Base-by-base conservation (phyloP, 345 rosid species). In the Sapria himalayana region DNA sequence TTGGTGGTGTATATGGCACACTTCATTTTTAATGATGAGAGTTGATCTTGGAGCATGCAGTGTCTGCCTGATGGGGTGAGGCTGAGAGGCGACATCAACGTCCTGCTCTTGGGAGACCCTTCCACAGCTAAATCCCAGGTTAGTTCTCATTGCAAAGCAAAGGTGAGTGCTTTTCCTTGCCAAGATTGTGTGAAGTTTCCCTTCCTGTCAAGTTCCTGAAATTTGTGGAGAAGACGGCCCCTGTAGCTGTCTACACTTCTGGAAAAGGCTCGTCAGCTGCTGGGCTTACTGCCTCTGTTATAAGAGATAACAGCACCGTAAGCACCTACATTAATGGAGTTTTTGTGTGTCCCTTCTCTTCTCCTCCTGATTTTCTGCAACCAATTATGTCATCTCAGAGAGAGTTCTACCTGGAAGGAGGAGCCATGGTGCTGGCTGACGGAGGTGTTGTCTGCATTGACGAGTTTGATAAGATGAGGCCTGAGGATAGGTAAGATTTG, bases 111-210 rank as follows among this genome's bases (percentile, higher is more conserved):
- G 43, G 94, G 98, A 27, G 98, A 89, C 52, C 93, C 98, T 36
- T 89, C 98, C 29, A 89, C 98, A 32, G 93, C 94, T 37, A 89
- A 89, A 57, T 89, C 98, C 42, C 98, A 89, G 84, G 94, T 79
- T 41, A 39, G 45, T 46, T 25, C 9, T 42, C 29, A 19, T 39
- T 38, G 43, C 22, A 12, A 8, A 33, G 5, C 3, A 31, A 24
- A 22, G 37, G 19, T 41, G 14, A 19, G 1, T 39, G 44, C 52
- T 69, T n/a, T n/a, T n/a, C n/a, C n/a, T n/a, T n/a, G n/a, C n/a
- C n/a, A n/a, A n/a, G 52, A 66, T 53, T 51, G 29, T 36, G 15
- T 37, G 23, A 20, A n/a, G n/a, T n/a, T 54, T 36, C 22, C 13
- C 35, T 48, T 46, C 41, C 9, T 29, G 7, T 52, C 35, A 45